Conservation (phyloP, 805 yeast species). For the Debaryomyces maramus region DNA sequence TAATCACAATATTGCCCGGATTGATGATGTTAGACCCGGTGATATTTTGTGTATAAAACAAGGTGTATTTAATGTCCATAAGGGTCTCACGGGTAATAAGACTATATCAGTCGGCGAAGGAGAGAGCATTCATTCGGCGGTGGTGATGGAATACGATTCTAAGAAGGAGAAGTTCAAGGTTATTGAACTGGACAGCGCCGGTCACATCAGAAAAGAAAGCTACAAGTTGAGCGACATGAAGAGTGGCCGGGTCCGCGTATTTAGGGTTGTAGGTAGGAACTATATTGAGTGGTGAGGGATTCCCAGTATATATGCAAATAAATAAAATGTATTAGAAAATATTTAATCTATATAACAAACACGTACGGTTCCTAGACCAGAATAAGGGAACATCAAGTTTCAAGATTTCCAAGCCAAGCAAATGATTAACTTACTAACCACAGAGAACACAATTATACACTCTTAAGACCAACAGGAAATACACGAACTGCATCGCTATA, state of each 20-base stretch:
- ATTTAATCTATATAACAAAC: slow-evolving; percentile 1
- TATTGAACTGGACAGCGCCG: slow-evolving; percentile 52
- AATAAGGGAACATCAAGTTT: slow-evolving; percentile 4
- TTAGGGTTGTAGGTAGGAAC: slow-evolving; percentile 72
- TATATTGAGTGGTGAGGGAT: slow-evolving; percentile 76
- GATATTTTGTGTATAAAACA: slow-evolving; percentile 77
- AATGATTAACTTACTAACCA: neutral
- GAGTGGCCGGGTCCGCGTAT: slow-evolving; percentile 77
- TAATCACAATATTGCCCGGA: slow-evolving; percentile 42
- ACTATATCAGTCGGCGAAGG: slow-evolving; percentile 58
- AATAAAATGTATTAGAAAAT: neutral
- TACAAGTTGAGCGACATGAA: slow-evolving; percentile 72
- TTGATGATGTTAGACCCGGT: slow-evolving; percentile 74
- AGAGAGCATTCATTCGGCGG: slow-evolving; percentile 46
- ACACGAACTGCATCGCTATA: too few relatives aligned
- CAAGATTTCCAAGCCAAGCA: neutral
- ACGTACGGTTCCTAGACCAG: slow-evolving; percentile 7
- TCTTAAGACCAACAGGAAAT: too few relatives aligned
- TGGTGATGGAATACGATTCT: slow-evolving; percentile 73
- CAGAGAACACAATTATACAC: slow-evolving; percentile 1
- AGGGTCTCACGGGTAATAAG: slow-evolving; percentile 42
- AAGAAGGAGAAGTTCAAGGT: slow-evolving; percentile 71
- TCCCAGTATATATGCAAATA: neutral
- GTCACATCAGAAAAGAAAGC: slow-evolving; percentile 57
- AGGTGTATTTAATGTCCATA: slow-evolving; percentile 72